Percentiles rank a stretch among this genome's conserved stretches.
Evolutionary conservation across 495 filamentous ascomycete species (phyloP).

Genomic region (Penicillium verhagenii): DNA sequence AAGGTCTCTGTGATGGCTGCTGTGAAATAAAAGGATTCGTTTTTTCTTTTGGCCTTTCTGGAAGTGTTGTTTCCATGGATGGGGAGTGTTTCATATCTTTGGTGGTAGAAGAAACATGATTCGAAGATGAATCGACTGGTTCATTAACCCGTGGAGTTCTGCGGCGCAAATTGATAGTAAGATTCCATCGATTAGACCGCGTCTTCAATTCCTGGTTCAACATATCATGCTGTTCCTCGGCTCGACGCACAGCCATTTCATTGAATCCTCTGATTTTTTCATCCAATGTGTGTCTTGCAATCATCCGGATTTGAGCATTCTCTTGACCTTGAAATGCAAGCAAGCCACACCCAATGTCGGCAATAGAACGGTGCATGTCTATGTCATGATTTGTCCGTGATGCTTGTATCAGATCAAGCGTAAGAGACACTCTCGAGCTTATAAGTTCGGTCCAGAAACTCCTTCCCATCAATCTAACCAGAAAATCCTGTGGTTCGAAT

Average conservation of each 20-base stretch:
- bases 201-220: not conserved
- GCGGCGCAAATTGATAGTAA: not conserved
- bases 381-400: too few relatives aligned
- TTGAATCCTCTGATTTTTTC: constrained; percentile 4
- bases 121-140: not conserved
- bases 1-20: not conserved
- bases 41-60: not conserved
- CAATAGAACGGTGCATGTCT: constrained; percentile 4
- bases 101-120: not conserved
- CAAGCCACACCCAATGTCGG: constrained; percentile 12
- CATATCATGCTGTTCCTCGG: not conserved
- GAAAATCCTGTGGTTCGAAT: not conserved
- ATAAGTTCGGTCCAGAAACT: constrained; percentile 31
- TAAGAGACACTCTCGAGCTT: not conserved
- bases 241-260: not conserved
- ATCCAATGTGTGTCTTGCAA: not conserved
- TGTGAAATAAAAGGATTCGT: not conserved
- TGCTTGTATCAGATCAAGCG: not conserved
- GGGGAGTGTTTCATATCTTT: not conserved
- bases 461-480: constrained; percentile 5
- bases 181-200: not conserved
- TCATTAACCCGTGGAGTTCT: not conserved
- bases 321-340: constrained; percentile 14
- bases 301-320: constrained; percentile 4
- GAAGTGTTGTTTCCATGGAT: not conserved